Base-by-base conservation (phyloP, 495 filamentous ascomycete species). In the Venustampulla echinocandica region DNA sequence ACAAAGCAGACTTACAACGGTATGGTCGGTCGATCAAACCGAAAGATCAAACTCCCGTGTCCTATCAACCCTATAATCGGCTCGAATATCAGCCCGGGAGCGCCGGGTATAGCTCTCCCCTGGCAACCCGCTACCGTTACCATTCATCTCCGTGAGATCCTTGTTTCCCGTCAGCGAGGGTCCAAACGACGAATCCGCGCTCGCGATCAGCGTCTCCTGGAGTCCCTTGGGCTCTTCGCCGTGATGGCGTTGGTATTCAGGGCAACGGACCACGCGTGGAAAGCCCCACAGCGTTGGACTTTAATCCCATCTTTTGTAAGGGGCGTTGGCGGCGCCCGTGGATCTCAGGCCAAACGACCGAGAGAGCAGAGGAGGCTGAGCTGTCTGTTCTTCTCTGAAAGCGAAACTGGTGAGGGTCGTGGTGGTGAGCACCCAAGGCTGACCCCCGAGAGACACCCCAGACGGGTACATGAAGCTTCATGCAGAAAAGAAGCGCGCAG, bases 121-220 rank as follows among this genome's bases (percentile, higher is more conserved):
- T 27, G 37, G n/a, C n/a, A n/a, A n/a, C n/a, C n/a, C 18, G 6
- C 22, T 24, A 5, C 38, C 39, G 38, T 32, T 28, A 23, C 40
- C 43, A 30, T 25, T 52, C 50, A 52, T 52, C 20, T 52, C 50
- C 50, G 50, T 39, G 38, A 14, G 6, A 52, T 21, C 50, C 50
- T 13, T 37, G 39, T 30, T 20, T 17, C 10, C 19, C 11, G 25
- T 36, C 37, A 42, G 22, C 21, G 22, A 24, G 44, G 38, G 18
- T 17, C 22, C 10, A 18, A 11, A 25, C 18, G 18, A 32, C 46
- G 38, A 49, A 42, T 42, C 37, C 37, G 2, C 33, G 20, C 9
- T 4, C 22, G 10, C 14, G 2, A 9, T 42, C 13, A 11, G 19
- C 13, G n/a, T n/a, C n/a, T n/a, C n/a, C n/a, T n/a, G n/a, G n/a